These are phyloP conservation scores for Actinidia chinensis DNA, from an alignment of 179 eudicot species.

Conservation along the genomic window DNA sequence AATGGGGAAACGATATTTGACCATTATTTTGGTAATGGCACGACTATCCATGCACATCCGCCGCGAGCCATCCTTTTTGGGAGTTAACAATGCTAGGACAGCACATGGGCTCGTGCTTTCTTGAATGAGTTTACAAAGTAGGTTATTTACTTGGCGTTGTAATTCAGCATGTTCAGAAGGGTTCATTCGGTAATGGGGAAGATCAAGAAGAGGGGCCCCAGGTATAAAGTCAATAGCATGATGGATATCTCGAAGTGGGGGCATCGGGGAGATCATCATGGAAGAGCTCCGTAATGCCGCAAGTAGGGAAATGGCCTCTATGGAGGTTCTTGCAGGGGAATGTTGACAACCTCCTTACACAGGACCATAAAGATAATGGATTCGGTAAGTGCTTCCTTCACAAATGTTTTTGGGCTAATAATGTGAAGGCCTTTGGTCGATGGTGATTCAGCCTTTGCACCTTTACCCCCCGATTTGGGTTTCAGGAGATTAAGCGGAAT, in stretches of 20 bases:
- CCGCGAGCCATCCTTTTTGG: neutral
- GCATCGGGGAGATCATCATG: too few species aligned
- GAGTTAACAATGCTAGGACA: neutral
- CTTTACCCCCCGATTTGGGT: neutral
- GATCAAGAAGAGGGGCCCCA: neutral
- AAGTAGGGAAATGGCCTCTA: too few species aligned
- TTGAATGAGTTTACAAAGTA: neutral
- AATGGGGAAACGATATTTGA: neutral
- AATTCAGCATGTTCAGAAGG: neutral
- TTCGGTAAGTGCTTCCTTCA: neutral
- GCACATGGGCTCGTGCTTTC: neutral
- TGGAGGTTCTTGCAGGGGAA: too few species aligned
- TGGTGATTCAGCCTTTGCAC: neutral
- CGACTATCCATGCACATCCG: neutral
- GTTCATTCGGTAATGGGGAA: neutral
- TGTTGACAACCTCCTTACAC: too few species aligned
- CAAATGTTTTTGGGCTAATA: neutral
- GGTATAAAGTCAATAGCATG: neutral
- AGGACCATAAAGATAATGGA: too few species aligned
- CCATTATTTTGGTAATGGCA: too few species aligned
- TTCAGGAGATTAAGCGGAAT: neutral
- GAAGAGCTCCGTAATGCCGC: too few species aligned
- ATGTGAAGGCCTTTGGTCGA: too few species aligned
- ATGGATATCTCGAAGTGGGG: too few species aligned
- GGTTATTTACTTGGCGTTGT: neutral